Evolutionary conservation across 164 flowering plant species (phyloP), one percentile per base, ranked within the genome.

Genomic region (Magnolia kwangsiensis): DNA sequence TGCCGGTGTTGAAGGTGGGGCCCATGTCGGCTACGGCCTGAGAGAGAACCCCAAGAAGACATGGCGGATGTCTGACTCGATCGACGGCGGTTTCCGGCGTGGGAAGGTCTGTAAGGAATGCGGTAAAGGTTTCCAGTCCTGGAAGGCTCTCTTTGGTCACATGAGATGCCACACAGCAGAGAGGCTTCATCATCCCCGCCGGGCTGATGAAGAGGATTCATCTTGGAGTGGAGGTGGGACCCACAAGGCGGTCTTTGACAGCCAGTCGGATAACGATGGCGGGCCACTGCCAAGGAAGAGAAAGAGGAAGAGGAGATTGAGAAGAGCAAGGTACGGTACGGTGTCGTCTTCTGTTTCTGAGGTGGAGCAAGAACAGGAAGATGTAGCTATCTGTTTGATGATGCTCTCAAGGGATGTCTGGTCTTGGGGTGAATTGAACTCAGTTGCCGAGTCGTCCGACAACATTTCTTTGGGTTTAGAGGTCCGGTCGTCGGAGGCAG

Each of bases 81-180:
- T 50, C 61, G 19, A 51, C 11, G 24, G 59, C 18, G 29, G 7
- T 8, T 29, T 71, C 45, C 77, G 50, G 50, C 79, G 80, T n/a
- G 83, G 77, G 29, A 84, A 84, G 69, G 14, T 83, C 1, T 91
- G 98, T 72, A 87, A 83, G 77, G 89, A 92, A 84, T 90, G 98
- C 83, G 98, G 97, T 5, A 90, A 92, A 82, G 91, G 82, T 69
- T 92, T 92, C 82, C 87, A 83, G 11, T 92, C 98, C 0, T 65
- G 82, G 79, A 92, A 89, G 80, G 95, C 98, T 76, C 82, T 92
- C 21, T 88, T 90, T 80, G 96, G 96, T 67, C 97, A 94, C 78
- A 90, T 94, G 98, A 88, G 89, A 77, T 86, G 87, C 78, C 97
- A 95, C 65, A 86, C 97, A 1, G 90, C 84, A 67, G 85, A 78